Conservation (phyloP, 1,284 basidiomycete species). For the Trichosporon sp. region DNA sequence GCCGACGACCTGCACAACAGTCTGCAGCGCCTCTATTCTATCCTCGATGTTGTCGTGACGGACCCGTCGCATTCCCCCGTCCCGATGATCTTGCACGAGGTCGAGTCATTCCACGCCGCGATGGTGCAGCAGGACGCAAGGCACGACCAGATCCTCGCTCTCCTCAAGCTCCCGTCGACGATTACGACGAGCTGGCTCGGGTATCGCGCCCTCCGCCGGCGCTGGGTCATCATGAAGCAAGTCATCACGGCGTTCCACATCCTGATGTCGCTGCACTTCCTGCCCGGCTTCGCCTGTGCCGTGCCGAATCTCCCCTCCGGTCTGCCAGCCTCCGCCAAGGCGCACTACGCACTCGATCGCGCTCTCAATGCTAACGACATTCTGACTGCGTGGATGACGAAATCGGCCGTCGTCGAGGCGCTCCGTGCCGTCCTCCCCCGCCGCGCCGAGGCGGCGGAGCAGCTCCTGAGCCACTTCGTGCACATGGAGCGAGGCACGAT, state of each 20-base stretch:
- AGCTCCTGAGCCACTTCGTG: conserved; percentile 36
- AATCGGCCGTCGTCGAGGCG: conserved; percentile 35
- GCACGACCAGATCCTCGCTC: conserved; percentile 40
- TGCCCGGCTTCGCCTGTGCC: conserved; percentile 40
- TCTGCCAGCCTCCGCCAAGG: conserved; percentile 31
- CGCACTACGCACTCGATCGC: conserved; percentile 39
- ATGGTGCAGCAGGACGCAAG: conserved; percentile 40
- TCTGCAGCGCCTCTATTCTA: conserved; percentile 33
- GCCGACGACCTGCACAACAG: conserved; percentile 44
- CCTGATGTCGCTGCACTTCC: conserved; percentile 45
- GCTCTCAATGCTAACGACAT: conserved; percentile 44
- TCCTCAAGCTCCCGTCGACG: conserved; percentile 28
- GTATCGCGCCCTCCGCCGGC: conserved; percentile 44
- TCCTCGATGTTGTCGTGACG: conserved; percentile 37
- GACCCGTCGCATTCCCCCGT: conserved; percentile 39
- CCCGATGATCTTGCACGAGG: conserved; percentile 38
- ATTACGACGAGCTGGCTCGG: conserved; percentile 37
- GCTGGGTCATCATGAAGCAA: conserved; percentile 43
- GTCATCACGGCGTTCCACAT: conserved; percentile 40
- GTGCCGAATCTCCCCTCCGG: conserved; percentile 38
- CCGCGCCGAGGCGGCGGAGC: conserved; percentile 42
- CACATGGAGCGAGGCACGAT: conserved; percentile 37
- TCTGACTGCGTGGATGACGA: conserved; percentile 35
- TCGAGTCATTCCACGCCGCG: conserved; percentile 36
- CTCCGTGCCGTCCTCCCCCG: conserved; percentile 41